Percentiles rank a stretch among this genome's conserved stretches.
Conservation (phyloP, 2,329 filamentous ascomycete species). For the Colletotrichum scovillei region DNA sequence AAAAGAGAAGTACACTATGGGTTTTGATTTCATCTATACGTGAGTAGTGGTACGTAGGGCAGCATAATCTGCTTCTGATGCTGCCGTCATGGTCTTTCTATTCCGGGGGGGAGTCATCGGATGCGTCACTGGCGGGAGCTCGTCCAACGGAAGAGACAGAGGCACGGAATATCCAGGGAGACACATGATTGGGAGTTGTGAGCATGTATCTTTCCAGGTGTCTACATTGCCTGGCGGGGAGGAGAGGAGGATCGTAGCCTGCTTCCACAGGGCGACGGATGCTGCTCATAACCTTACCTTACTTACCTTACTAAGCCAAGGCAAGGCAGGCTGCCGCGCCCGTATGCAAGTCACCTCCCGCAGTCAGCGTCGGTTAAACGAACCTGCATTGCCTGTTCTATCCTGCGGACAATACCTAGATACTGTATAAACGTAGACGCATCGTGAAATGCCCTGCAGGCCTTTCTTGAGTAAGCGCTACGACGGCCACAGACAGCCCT, state of each 20-base stretch:
- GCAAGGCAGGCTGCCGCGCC: too few species aligned
- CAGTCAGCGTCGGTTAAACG: not conserved
- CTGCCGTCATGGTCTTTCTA: not conserved
- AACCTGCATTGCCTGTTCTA: not conserved
- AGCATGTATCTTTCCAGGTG: not conserved
- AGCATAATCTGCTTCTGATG: not conserved
- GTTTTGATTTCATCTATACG: too few species aligned
- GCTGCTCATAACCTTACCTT: not conserved
- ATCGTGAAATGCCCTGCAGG: not conserved
- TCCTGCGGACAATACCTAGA: too few species aligned
- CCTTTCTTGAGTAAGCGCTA: not conserved
- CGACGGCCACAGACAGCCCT: not conserved
- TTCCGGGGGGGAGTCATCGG: not conserved
- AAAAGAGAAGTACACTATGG: too few species aligned
- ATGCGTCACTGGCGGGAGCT: not conserved
- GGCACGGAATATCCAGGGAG: not conserved
- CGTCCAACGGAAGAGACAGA: not conserved
- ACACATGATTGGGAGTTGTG: not conserved
- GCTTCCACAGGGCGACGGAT: not conserved
- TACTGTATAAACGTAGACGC: not conserved
- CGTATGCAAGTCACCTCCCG: not conserved
- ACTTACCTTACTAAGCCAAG: too few species aligned
- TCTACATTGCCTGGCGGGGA: too few species aligned
- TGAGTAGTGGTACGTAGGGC: not conserved
- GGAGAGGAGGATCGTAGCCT: not conserved